Conservation (phyloP, 2,329 filamentous ascomycete species). For the Arthrobotrys musiformis region DNA sequence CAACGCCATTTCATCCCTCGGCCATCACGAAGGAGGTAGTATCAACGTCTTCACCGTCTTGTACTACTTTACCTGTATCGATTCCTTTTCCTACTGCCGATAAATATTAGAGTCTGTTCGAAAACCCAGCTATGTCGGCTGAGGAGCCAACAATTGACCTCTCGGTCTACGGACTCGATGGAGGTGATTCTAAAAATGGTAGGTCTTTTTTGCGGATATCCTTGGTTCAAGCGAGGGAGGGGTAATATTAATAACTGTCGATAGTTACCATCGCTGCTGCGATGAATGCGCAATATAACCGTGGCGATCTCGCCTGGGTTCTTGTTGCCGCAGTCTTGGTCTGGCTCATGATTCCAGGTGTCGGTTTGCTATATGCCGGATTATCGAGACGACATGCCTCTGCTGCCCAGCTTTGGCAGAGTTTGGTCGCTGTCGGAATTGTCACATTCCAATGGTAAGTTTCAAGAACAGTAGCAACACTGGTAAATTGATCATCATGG, state of each 20-base stretch:
- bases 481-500: background rate
- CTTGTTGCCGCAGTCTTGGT: constrained; percentile 71
- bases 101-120: background rate
- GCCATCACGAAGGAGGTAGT: constrained; percentile 1
- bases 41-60: background rate
- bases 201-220: background rate
- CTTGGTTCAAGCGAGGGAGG: background rate
- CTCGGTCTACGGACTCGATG: constrained; percentile 38
- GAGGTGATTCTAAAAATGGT: constrained; percentile 51
- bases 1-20: constrained; percentile 3
- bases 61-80: constrained; percentile 4
- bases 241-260: background rate
- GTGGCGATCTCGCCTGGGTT: constrained; percentile 83
- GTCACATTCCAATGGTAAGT: constrained; percentile 66
- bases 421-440: constrained; percentile 69
- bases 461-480: background rate
- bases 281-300: constrained; percentile 53
- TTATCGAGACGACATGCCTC: constrained; percentile 73
- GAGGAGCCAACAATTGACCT: constrained; percentile 44
- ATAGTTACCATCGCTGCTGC: constrained; percentile 43
- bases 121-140: constrained; percentile 26
- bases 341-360: constrained; percentile 75
- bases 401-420: constrained; percentile 72
- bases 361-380: constrained; percentile 74
- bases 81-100: constrained; percentile 4